Evolutionary conservation across 2,329 filamentous ascomycete species (phyloP).

Genomic region (Alternaria brassicicola): DNA sequence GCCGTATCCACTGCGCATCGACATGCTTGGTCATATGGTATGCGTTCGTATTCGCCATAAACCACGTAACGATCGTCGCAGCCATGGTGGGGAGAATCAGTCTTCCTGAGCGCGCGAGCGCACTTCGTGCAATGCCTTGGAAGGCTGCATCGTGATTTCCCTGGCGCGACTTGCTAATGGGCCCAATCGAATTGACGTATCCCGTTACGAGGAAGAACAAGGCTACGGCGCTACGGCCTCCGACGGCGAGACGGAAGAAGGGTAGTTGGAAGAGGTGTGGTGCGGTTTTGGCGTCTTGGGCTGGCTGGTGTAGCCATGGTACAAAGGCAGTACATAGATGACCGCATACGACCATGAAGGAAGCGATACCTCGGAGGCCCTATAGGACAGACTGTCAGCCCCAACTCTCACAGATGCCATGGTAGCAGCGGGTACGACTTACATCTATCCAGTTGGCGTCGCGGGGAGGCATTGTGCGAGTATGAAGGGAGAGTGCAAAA

Average conservation of each 20-base stretch:
- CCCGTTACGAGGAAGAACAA: slow-evolving; percentile 63
- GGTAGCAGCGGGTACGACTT: slow-evolving; percentile 23
- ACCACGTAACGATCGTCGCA: slow-evolving; percentile 63
- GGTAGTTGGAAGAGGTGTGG: slow-evolving; percentile 63
- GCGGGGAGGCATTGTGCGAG: slow-evolving; percentile 41
- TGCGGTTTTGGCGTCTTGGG: slow-evolving; percentile 50
- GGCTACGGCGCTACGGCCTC: slow-evolving; percentile 53
- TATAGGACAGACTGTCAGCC: slow-evolving; percentile 34
- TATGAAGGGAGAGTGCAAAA: slow-evolving; percentile 3
- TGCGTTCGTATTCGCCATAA: slow-evolving; percentile 61
- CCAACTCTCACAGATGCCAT: slow-evolving; percentile 15
- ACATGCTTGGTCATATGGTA: slow-evolving; percentile 62
- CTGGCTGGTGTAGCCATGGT: slow-evolving; percentile 50
- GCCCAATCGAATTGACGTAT: slow-evolving; percentile 68
- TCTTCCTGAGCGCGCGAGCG: slow-evolving; percentile 64
- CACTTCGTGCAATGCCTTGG: slow-evolving; percentile 61
- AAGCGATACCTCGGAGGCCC: slow-evolving; percentile 52
- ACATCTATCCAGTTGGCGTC: slow-evolving; percentile 50
- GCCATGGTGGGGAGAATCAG: slow-evolving; percentile 64
- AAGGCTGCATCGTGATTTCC: slow-evolving; percentile 62
- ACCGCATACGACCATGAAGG: slow-evolving; percentile 52
- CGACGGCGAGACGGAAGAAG: slow-evolving; percentile 63
- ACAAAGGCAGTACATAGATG: slow-evolving; percentile 52
- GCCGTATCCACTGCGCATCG: slow-evolving; percentile 65
- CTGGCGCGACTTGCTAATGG: slow-evolving; percentile 61